Evolutionary conservation across 2,329 filamentous ascomycete species (phyloP).

Genomic region (Ophiostoma quercus): DNA sequence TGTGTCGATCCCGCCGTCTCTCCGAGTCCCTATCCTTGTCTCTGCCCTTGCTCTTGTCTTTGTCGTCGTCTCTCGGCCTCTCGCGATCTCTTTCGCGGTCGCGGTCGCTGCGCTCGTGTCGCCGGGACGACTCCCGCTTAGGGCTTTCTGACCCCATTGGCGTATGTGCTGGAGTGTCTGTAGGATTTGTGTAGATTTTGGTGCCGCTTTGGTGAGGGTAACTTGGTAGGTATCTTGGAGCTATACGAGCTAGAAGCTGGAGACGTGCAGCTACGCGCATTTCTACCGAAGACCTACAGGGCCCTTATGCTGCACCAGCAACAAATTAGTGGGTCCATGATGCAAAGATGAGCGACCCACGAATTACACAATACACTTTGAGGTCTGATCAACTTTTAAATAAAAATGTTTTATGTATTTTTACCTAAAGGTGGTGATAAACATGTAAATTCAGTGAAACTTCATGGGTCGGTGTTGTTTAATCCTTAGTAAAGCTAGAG

Average conservation of each 20-base stretch:
- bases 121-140: not conserved
- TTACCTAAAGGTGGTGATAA: too few relatives aligned
- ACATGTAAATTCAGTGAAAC: too few relatives aligned
- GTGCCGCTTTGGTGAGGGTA: too few relatives aligned
- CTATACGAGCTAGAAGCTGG: not conserved
- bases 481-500: too few relatives aligned
- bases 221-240: not conserved
- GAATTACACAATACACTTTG: not conserved
- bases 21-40: slow-evolving; percentile 27
- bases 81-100: slow-evolving; percentile 29
- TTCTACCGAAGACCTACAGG: not conserved
- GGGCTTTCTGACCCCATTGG: slow-evolving; percentile 16
- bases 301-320: not conserved
- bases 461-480: too few relatives aligned
- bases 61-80: slow-evolving; percentile 21
- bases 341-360: not conserved
- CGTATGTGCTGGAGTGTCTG: not conserved
- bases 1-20: slow-evolving; percentile 27
- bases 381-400: too few relatives aligned
- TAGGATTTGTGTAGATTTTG: not conserved
- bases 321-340: not conserved
- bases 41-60: not conserved
- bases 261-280: not conserved
- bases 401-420: too few relatives aligned
- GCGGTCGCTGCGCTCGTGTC: slow-evolving; percentile 28